Evolutionary conservation across 1,139 yeast genomes (phyloP).

Genomic region (Magnusiomyces magnusii): DNA sequence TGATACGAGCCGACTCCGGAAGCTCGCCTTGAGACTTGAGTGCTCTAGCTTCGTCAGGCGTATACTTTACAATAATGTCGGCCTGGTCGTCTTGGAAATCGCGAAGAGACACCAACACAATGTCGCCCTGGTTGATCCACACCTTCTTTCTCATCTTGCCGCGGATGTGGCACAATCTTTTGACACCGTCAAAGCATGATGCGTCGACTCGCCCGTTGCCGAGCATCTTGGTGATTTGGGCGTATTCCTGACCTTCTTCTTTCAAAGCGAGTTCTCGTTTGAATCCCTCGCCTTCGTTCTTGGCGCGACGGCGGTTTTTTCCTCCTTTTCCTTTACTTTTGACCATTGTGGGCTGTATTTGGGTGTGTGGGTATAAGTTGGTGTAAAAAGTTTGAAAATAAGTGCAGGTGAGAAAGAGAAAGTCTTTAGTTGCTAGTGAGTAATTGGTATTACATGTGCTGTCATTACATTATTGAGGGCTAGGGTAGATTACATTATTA

Average conservation of each 20-base stretch:
- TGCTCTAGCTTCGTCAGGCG: constrained; percentile 97
- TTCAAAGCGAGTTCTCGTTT: constrained; percentile 89
- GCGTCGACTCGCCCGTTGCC: constrained; percentile 98
- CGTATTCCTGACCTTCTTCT: constrained; percentile 98
- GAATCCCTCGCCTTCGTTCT: constrained; percentile 85
- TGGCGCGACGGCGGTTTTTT: constrained; percentile 97
- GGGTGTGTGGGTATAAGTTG: too few species aligned
- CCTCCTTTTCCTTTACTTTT: constrained; percentile 16
- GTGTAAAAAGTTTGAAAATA: too few species aligned
- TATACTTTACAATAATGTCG: constrained; percentile 95
- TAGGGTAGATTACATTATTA: not conserved
- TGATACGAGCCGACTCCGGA: constrained; percentile 91
- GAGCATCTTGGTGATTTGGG: constrained; percentile 96
- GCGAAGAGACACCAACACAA: constrained; percentile 88
- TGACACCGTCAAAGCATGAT: constrained; percentile 85
- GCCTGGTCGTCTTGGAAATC: constrained; percentile 98
- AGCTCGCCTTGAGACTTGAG: constrained; percentile 94
- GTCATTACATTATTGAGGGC: not conserved
- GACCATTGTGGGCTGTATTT: constrained; percentile 10
- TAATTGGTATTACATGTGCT: not conserved
- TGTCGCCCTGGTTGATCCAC: constrained; percentile 99
- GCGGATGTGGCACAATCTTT: constrained; percentile 95
- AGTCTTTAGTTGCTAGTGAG: too few species aligned
- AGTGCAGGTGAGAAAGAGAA: not conserved
- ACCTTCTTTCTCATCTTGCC: constrained; percentile 99